Percentiles rank a stretch among this genome's conserved stretches.
phyloP scores from a whole-genome alignment of 768 basidiomycete genomes.

The Mycena rebaudengoi region DNA sequence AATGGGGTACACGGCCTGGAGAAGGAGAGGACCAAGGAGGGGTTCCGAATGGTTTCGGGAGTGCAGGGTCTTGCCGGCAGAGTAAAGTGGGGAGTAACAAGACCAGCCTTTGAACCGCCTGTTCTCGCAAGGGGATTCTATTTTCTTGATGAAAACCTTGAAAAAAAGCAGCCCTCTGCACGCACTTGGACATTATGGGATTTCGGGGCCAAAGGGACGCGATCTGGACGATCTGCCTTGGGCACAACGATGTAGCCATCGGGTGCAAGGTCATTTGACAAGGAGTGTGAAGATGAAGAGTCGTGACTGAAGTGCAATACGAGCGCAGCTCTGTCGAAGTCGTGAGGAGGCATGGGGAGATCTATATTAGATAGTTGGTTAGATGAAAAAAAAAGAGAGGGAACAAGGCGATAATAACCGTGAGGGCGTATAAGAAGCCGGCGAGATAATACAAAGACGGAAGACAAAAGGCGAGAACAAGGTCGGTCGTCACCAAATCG shows the following conservation, averaged over 20 bases:
- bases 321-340: slow-evolving; percentile 51
- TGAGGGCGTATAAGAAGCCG: neutral
- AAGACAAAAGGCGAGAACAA: neutral
- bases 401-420: slow-evolving; percentile 7
- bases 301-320: slow-evolving; percentile 42
- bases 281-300: slow-evolving; percentile 30
- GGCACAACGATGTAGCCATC: slow-evolving; percentile 25
- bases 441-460: slow-evolving; percentile 4
- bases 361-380: slow-evolving; percentile 11
- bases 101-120: no score
- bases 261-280: slow-evolving; percentile 32
- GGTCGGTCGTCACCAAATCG: no score
- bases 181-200: slow-evolving; percentile 35
- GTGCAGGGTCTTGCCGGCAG: slow-evolving; percentile 1
- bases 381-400: neutral
- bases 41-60: neutral
- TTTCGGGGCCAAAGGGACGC: slow-evolving; percentile 43
- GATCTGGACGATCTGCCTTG: slow-evolving; percentile 32
- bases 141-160: neutral
- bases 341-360: slow-evolving; percentile 47
- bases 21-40: slow-evolving; percentile 8
- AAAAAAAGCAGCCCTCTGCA: slow-evolving; percentile 15
- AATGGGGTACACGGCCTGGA: slow-evolving; percentile 28
- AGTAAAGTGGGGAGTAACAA: no score
- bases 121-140: neutral